phyloP scores from a whole-genome alignment of 768 basidiomycete species.

The Tricholoma sp. region DNA sequence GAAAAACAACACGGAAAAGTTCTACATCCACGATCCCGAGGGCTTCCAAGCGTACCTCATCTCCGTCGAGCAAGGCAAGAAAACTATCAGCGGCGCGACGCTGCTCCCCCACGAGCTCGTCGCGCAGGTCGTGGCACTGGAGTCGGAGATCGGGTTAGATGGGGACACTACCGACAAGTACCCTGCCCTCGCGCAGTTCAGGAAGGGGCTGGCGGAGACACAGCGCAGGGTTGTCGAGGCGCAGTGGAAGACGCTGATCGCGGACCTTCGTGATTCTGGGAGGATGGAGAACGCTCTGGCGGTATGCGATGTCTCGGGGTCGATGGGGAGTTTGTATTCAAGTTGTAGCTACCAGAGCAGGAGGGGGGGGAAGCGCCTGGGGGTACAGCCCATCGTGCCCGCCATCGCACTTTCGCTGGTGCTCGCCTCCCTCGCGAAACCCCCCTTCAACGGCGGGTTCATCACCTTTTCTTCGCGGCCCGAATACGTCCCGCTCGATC shows the following conservation, averaged over 20 bases:
- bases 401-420: conserved; percentile 63
- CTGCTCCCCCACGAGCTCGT: conserved; percentile 62
- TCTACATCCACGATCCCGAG: conserved; percentile 52
- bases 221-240: conserved; percentile 47
- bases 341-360: neutral
- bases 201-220: conserved; percentile 26
- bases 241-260: conserved; percentile 63
- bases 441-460: conserved; percentile 62
- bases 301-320: conserved; percentile 70
- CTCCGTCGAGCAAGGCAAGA: conserved; percentile 50
- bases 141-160: neutral
- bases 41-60: conserved; percentile 56
- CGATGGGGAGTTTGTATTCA: conserved; percentile 48
- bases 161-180: no score
- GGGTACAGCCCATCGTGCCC: conserved; percentile 47
- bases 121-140: conserved; percentile 26
- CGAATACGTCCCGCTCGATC: conserved; percentile 44
- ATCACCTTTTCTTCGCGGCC: conserved; percentile 62
- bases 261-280: conserved; percentile 46
- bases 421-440: conserved; percentile 53
- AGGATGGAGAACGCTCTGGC: conserved; percentile 59
- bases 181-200: conserved; percentile 21
- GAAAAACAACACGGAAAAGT: conserved; percentile 48
- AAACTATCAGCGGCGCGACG: conserved; percentile 59
- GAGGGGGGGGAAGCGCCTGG: neutral